Evolutionary conservation across 495 filamentous ascomycete genomes (phyloP).

Genomic region (Aspergillus wentii): DNA sequence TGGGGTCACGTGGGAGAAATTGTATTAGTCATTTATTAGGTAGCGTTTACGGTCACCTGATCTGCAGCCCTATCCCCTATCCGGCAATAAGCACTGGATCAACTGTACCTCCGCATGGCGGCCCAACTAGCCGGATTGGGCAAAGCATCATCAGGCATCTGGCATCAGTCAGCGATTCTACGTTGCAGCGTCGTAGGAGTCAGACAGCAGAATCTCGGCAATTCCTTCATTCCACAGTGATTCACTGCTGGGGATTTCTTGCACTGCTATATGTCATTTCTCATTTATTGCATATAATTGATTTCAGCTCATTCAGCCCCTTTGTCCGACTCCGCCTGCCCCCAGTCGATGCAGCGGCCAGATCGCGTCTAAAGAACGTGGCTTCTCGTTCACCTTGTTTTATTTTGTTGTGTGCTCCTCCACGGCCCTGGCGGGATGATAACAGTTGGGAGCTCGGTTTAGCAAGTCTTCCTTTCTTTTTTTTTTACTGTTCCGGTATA

Average conservation of each 20-base stretch:
- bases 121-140: neutral
- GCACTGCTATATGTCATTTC: too few relatives aligned
- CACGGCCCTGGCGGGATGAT: slow-evolving; percentile 26
- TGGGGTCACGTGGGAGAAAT: slow-evolving; percentile 17
- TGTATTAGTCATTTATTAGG: neutral
- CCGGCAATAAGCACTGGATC: slow-evolving; percentile 6
- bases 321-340: too few relatives aligned
- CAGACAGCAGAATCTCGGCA: too few relatives aligned
- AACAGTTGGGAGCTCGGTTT: slow-evolving; percentile 16
- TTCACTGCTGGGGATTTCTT: too few relatives aligned
- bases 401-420: neutral
- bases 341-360: too few relatives aligned
- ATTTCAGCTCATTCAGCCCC: too few relatives aligned
- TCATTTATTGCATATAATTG: too few relatives aligned
- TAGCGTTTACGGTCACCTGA: too few relatives aligned
- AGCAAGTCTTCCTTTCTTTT: slow-evolving; percentile 8
- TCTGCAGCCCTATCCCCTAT: slow-evolving; percentile 11
- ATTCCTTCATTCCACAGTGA: too few relatives aligned
- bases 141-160: slow-evolving; percentile 29
- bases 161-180: slow-evolving; percentile 15
- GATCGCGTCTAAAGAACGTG: slow-evolving; percentile 13
- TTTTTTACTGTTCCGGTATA: slow-evolving; percentile 18
- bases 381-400: slow-evolving; percentile 4
- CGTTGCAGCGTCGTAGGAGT: slow-evolving; percentile 5
- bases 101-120: slow-evolving; percentile 5